Conservation (phyloP, 1,284 basidiomycete species). For the Butyriboletus appendiculatus region DNA sequence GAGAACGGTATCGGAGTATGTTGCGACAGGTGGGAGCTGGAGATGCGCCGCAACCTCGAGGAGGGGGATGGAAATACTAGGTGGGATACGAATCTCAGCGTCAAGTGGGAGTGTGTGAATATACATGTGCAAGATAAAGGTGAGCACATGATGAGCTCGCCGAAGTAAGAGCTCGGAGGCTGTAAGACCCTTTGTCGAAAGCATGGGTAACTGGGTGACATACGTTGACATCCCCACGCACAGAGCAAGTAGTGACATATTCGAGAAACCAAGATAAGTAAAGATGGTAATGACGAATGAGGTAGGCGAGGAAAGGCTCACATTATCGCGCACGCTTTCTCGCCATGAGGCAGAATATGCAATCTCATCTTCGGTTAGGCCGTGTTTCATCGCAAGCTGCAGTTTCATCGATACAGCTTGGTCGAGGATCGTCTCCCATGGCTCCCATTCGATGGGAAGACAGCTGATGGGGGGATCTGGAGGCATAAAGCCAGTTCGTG, state of each 20-base stretch:
- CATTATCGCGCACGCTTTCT: conserved; percentile 52
- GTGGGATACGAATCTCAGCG: conserved; percentile 63
- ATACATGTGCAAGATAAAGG: conserved; percentile 89
- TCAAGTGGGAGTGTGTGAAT: conserved; percentile 73
- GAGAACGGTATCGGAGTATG: conserved; percentile 92
- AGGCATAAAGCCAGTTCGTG: conserved; percentile 91
- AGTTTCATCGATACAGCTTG: conserved; percentile 52
- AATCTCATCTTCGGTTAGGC: conserved; percentile 46
- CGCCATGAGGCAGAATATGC: conserved; percentile 62
- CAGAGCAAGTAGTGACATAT: background rate
- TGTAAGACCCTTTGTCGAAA: conserved; percentile 39
- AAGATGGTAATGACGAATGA: background rate
- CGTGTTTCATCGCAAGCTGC: conserved; percentile 54
- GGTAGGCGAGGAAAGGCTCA: conserved; percentile 37
- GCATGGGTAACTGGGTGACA: conserved; percentile 39
- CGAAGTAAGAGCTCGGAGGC: conserved; percentile 70
- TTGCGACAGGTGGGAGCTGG: conserved; percentile 87
- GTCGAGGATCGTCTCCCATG: conserved; percentile 69
- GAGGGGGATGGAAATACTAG: conserved; percentile 75
- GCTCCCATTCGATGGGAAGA: conserved; percentile 61
- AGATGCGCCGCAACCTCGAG: conserved; percentile 76
- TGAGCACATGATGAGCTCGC: conserved; percentile 83
- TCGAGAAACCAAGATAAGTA: background rate
- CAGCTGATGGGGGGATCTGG: conserved; percentile 71
- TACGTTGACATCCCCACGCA: background rate